Evolutionary conservation across 1,139 yeast genomes (phyloP).

Genomic region (Geotrichum restrictum): DNA sequence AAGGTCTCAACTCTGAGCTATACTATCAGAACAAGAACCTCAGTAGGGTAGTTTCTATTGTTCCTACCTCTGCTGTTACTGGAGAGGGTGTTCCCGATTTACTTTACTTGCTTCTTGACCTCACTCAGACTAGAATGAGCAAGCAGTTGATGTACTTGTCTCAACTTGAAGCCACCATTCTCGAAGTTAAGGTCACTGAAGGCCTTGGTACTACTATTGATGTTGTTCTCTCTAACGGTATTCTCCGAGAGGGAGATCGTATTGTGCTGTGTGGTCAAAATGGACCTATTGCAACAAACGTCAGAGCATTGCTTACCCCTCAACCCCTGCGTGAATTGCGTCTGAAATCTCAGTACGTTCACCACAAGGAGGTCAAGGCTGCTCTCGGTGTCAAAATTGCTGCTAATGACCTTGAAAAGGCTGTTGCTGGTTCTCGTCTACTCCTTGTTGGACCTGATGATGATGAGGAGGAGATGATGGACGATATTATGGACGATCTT

Average conservation of each 20-base stretch:
- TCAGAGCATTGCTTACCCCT: constrained; percentile 93
- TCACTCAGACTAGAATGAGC: constrained; percentile 98
- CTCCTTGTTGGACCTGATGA: constrained; percentile 95
- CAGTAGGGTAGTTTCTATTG: constrained; percentile 89
- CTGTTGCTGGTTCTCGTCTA: constrained; percentile 97
- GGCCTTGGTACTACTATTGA: constrained; percentile 99
- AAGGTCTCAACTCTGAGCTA: constrained; percentile 95
- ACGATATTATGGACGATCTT: constrained; percentile 97
- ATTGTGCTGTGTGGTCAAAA: constrained; percentile 95
- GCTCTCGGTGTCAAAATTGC: constrained; percentile 98
- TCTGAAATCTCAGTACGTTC: constrained; percentile 88
- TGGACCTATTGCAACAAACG: constrained; percentile 97
- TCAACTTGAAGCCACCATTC: constrained; percentile 87
- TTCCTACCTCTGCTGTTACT: constrained; percentile 97
- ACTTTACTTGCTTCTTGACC: constrained; percentile 88
- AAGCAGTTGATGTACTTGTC: constrained; percentile 96
- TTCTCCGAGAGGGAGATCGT: constrained; percentile 89
- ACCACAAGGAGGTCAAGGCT: constrained; percentile 96
- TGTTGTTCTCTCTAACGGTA: constrained; percentile 93
- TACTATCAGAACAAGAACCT: constrained; percentile 92
- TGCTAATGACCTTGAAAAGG: constrained; percentile 95
- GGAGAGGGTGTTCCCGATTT: constrained; percentile 99
- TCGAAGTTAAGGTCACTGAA: constrained; percentile 97
- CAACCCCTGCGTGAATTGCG: constrained; percentile 96
- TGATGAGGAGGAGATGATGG: constrained; percentile 95